phyloP scores from a whole-genome alignment of 2,329 filamentous ascomycete genomes.

The Dactylellina leptospora region DNA sequence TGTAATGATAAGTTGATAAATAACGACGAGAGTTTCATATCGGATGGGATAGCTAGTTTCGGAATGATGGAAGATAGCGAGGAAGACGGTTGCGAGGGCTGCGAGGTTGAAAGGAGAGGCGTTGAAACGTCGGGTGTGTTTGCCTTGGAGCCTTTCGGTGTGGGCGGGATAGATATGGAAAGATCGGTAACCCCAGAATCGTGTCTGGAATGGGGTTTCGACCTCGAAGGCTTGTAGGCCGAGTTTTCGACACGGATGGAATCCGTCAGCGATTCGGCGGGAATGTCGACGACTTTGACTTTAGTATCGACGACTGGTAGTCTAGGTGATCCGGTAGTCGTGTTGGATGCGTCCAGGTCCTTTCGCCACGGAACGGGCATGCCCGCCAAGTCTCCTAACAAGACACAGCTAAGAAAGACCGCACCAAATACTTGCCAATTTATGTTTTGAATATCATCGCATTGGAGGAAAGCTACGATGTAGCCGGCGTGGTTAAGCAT shows the following conservation, averaged over 20 bases:
- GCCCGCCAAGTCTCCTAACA: constrained; percentile 26
- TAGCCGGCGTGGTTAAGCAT: constrained; percentile 50
- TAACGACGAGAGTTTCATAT: constrained; percentile 40
- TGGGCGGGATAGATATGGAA: constrained; percentile 40
- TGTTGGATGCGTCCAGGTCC: neutral
- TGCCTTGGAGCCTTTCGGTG: constrained; percentile 20
- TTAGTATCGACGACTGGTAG: constrained; percentile 6
- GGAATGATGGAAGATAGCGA: constrained; percentile 11
- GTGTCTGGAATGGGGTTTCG: neutral
- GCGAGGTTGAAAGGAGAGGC: neutral
- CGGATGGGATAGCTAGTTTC: constrained; percentile 24
- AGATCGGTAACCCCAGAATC: constrained; percentile 39
- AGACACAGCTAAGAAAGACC: constrained; percentile 15
- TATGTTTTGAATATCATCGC: constrained; percentile 14
- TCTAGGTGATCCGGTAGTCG: neutral
- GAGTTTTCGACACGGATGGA: constrained; percentile 2
- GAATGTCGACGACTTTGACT: constrained; percentile 10
- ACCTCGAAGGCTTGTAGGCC: neutral
- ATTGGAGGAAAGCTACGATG: constrained; percentile 43
- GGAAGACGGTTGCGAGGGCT: neutral
- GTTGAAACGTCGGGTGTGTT: constrained; percentile 23
- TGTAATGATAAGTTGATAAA: constrained; percentile 50
- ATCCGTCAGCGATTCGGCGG: constrained; percentile 1
- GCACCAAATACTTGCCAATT: constrained; percentile 28
- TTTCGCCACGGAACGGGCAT: constrained; percentile 42